Evolutionary conservation across 768 basidiomycete species (phyloP), one percentile per base, ranked within the genome.

Genomic region (Omphalotus guepiniiformis): DNA sequence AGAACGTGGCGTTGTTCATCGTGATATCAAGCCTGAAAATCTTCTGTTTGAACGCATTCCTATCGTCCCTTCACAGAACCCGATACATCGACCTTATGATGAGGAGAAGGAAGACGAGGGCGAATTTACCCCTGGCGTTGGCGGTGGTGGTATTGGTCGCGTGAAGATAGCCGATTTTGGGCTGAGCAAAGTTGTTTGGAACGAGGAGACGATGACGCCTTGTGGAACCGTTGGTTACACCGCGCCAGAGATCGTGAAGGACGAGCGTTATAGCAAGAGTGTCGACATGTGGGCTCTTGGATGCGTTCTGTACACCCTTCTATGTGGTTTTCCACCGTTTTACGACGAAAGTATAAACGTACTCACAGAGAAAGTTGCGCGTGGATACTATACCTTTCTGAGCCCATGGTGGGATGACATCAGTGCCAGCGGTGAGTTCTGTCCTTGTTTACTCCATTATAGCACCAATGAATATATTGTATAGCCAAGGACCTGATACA

Each of bases 231-330:
- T 99, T 26, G 96, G 96, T 18, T 99, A 99, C 67, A 99, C 96
- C 2, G 96, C 96, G 5, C 96, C 96, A 4, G 96, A 99, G 69
- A 99, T 99, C 52, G 96, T 99, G 58, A 98, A 97, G 69, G 96
- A 98, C 61, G 95, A 99, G 69, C 79, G 93, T 23, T 95, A 95
- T 63, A 88, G 83, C 63, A 94, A 93, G 68, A 92, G 88, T 58
- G 95, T 98, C 46, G 96, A 99, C 62, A 97, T 98, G 96, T 99
- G 96, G 96, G 96, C 96, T 2, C 71, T 99, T 29, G 96, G 96
- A 32, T 99, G 96, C 65, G 96, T 99, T n/a, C 76, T 99, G 1
- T 99, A 99, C 69, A 99, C 96, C 2, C 75, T 98, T 2, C 82
- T 99, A 16, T 98, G 96, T 58, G 96, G 96, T 43, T 96, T 97